These are phyloP conservation scores for Aureobasidium subglaciale DNA, from an alignment of 2,329 filamentous ascomycete species.

Conservation along the genomic window DNA sequence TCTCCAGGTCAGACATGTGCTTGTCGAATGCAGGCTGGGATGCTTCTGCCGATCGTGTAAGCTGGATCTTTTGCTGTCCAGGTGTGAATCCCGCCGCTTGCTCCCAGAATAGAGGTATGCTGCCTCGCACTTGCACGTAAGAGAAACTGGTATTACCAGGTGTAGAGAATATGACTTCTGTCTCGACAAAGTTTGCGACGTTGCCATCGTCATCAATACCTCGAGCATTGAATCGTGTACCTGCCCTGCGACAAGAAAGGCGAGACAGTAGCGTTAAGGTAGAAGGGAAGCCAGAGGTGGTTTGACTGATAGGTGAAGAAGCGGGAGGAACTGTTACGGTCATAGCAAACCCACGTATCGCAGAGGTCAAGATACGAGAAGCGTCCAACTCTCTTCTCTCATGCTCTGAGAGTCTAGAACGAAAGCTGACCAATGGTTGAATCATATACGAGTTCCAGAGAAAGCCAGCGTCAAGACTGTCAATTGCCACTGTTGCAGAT, in stretches of 20 bases:
- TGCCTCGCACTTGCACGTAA: constrained; percentile 86
- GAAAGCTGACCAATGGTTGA: constrained; percentile 80
- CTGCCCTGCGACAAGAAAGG: constrained; percentile 81
- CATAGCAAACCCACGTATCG: constrained; percentile 85
- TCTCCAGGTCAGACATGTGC: constrained; percentile 81
- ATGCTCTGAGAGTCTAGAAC: constrained; percentile 66
- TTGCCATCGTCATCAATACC: constrained; percentile 97
- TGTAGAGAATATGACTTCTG: constrained; percentile 86
- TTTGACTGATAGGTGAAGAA: constrained; percentile 60
- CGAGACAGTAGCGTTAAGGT: constrained; percentile 85
- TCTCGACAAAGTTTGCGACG: constrained; percentile 98
- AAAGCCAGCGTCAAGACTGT: constrained; percentile 86
- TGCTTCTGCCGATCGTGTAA: constrained; percentile 82
- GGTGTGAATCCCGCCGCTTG: constrained; percentile 81
- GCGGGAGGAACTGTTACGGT: constrained; percentile 78
- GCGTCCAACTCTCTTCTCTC: constrained; percentile 76
- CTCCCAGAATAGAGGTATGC: constrained; percentile 96
- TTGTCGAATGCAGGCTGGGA: constrained; percentile 93
- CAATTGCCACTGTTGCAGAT: constrained; percentile 71
- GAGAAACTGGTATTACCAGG: constrained; percentile 75
- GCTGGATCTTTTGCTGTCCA: constrained; percentile 86
- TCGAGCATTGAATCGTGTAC: constrained; percentile 92
- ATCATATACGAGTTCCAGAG: constrained; percentile 99
- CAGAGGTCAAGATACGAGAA: constrained; percentile 83
- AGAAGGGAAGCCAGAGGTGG: constrained; percentile 66